Evolutionary conservation across 2,329 filamentous ascomycete species (phyloP).

Genomic region (Exophiala spinifera): DNA sequence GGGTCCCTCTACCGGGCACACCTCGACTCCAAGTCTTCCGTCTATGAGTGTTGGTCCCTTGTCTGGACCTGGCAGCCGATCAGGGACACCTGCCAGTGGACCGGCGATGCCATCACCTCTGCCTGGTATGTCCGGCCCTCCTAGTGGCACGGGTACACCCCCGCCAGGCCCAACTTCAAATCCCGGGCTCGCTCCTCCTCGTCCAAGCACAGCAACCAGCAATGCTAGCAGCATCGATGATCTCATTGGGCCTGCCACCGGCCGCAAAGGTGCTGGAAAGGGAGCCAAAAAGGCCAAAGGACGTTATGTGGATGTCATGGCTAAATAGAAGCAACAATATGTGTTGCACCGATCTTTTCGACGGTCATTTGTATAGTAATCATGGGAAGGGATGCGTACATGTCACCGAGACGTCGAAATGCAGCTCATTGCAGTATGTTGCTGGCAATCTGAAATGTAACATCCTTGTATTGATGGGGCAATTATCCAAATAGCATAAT

Average conservation of each 20-base stretch:
- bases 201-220: constrained; percentile 78
- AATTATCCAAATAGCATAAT: background rate
- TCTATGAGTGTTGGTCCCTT: constrained; percentile 12
- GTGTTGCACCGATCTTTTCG: background rate
- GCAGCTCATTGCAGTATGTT: background rate
- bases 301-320: constrained; percentile 95
- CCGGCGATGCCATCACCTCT: constrained; percentile 18
- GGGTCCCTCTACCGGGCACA: constrained; percentile 7
- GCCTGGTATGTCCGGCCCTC: constrained; percentile 31
- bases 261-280: constrained; percentile 57
- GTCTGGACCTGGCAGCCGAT: constrained; percentile 21
- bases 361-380: background rate
- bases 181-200: constrained; percentile 41
- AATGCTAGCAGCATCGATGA: constrained; percentile 95
- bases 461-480: background rate
- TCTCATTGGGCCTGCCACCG: constrained; percentile 72
- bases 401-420: background rate
- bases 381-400: background rate
- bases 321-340: constrained; percentile 46
- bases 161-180: constrained; percentile 30
- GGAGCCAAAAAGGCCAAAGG: constrained; percentile 66
- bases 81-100: constrained; percentile 23
- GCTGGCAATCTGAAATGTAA: background rate
- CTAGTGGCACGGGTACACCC: constrained; percentile 27
- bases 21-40: constrained; percentile 13